Conservation (phyloP, 164 flowering plant genomes). For the Stephania yunnanensis region DNA sequence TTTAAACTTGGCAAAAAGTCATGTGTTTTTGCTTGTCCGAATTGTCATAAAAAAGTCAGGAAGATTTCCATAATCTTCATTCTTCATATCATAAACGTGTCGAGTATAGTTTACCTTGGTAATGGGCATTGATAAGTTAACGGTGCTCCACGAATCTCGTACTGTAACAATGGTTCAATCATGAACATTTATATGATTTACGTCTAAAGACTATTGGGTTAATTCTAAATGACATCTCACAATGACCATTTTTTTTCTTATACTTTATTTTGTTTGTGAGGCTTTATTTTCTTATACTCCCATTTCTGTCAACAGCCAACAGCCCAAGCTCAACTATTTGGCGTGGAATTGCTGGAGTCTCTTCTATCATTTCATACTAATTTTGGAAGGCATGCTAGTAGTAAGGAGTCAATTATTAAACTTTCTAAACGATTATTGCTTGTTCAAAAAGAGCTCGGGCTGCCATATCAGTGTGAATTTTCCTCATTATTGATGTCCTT, state of each 20-base stretch:
- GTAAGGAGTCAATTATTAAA: slow-evolving; percentile 42
- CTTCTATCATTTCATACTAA: slow-evolving; percentile 40
- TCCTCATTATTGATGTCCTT: slow-evolving; percentile 40
- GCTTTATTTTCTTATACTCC: background rate
- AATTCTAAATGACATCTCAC: background rate
- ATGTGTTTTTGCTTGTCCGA: too few relatives aligned
- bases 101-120: too few relatives aligned
- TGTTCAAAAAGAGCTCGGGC: slow-evolving; percentile 54
- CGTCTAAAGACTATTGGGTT: too few relatives aligned
- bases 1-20: too few relatives aligned
- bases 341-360: slow-evolving; percentile 50
- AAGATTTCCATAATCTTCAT: too few relatives aligned
- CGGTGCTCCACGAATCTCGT: too few relatives aligned
- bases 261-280: slow-evolving; percentile 1
- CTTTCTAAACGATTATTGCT: slow-evolving; percentile 41
- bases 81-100: too few relatives aligned
- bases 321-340: slow-evolving; percentile 46
- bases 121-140: too few relatives aligned
- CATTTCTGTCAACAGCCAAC: slow-evolving; percentile 30
- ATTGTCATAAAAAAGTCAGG: too few relatives aligned
- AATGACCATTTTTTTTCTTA: background rate
- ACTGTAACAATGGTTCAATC: too few relatives aligned
- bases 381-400: slow-evolving; percentile 25
- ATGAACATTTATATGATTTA: too few relatives aligned
- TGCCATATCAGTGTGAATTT: slow-evolving; percentile 44